Conservation (phyloP, 768 basidiomycete genomes). For the Leccinum variicolor region DNA sequence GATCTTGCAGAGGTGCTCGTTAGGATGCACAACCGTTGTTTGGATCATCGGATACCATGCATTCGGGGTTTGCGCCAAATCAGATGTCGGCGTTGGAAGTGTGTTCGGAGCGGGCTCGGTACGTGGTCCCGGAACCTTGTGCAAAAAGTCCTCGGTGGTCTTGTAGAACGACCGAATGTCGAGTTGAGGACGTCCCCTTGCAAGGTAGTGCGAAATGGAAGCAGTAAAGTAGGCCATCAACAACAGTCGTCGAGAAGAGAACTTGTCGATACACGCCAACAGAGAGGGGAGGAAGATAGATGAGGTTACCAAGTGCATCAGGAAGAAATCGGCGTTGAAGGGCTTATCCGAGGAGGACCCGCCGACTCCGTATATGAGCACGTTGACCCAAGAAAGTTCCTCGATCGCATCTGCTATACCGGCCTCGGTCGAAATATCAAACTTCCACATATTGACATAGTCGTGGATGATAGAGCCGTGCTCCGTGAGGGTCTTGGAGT, state of each 20-base stretch:
- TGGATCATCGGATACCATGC: slow-evolving; percentile 57
- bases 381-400: slow-evolving; percentile 57
- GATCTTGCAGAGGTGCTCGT: slow-evolving; percentile 50
- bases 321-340: slow-evolving; percentile 67
- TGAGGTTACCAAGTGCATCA: slow-evolving; percentile 71
- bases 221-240: slow-evolving; percentile 29
- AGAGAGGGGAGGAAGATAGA: slow-evolving; percentile 57
- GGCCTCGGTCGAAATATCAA: slow-evolving; percentile 34
- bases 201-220: slow-evolving; percentile 29
- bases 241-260: slow-evolving; percentile 24
- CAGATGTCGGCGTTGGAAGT: slow-evolving; percentile 32
- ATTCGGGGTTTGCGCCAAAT: slow-evolving; percentile 41
- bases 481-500: slow-evolving; percentile 24
- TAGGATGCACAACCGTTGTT: slow-evolving; percentile 50
- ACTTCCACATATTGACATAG: slow-evolving; percentile 46
- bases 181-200: slow-evolving; percentile 32
- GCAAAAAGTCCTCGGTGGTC: slow-evolving; percentile 30
- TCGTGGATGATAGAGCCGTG: slow-evolving; percentile 37
- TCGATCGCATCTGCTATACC: slow-evolving; percentile 52
- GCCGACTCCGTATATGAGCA: slow-evolving; percentile 57
- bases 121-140: slow-evolving; percentile 26
- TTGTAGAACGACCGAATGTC: slow-evolving; percentile 31
- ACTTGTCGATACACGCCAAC: slow-evolving; percentile 33
- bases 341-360: slow-evolving; percentile 43
- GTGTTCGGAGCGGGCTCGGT: slow-evolving; percentile 24